Evolutionary conservation across 1,284 basidiomycete genomes (phyloP), one percentile per base, ranked within the genome.

Genomic region (Apiotrichum mycotoxinovorans): DNA sequence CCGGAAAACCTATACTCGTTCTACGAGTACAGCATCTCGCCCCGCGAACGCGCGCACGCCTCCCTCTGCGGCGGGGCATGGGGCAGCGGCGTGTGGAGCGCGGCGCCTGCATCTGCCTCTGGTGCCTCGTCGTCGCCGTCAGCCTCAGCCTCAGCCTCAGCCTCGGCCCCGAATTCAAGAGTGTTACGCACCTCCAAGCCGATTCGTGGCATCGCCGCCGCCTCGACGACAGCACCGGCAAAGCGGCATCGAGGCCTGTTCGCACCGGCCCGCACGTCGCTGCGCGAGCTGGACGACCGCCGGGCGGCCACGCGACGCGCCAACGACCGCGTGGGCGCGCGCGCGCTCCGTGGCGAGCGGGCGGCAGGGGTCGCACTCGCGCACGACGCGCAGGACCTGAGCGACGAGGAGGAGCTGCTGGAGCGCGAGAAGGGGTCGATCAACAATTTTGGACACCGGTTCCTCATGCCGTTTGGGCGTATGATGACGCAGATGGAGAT

Each of bases 401-500:
- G 63, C 30, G 64, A 69, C 30, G 72, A 76, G 26, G 74, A 76
- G 54, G 65, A 61, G 11, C 57, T 52, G 25, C 51, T 73, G 49
- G 68, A 73, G 26, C 64, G 67, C 38, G 69, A 71, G 25, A 62
- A 69, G 67, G 60, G 62, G 23, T 45, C 62, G n/a, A 63, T 70
- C 25, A 70, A 71, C 40, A 60, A 64, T 52, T 76, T 75, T 52
- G 74, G 74, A 11, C 64, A 72, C 55, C 61, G 71, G 0, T 76
- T 76, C 62, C 57, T 76, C 2, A 57, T 75, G 22, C 74, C 74
- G 7, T 67, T 67, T 26, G 74, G 74, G 15, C 49, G 72, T 33
- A 49, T 70, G 20, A 62, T 66, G 52, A 76, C 74, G n/a, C 73
- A 74, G 55, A 70, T 71, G 63, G 73, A 76, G 61, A 65, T 71